Conservation (phyloP, 176 grass and related monocot species). For the Musa troglodytarum region DNA sequence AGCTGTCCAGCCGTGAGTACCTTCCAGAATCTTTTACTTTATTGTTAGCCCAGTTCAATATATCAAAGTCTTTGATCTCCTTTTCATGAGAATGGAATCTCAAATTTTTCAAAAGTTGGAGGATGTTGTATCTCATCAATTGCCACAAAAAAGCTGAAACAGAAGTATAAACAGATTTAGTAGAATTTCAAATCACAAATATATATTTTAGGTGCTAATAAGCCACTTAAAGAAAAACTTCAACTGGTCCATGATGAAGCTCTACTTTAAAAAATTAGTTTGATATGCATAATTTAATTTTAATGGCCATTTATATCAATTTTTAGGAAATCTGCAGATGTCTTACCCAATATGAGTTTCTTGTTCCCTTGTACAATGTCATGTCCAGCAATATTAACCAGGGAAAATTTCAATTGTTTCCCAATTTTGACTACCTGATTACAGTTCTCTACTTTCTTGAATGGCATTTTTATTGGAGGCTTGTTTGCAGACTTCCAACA, state of each 20-base stretch:
- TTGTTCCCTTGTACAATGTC: constrained; percentile 98
- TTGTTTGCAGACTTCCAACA: constrained; percentile 85
- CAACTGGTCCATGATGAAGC: neutral
- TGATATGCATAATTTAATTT: neutral
- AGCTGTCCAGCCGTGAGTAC: constrained; percentile 45
- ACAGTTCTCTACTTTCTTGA: constrained; percentile 96
- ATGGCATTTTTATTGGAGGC: constrained; percentile 87
- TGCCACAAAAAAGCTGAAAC: constrained; percentile 71
- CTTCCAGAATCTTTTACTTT: constrained; percentile 58
- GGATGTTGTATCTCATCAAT: constrained; percentile 70
- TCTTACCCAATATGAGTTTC: constrained; percentile 86
- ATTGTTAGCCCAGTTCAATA: constrained; percentile 65
- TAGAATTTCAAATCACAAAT: neutral
- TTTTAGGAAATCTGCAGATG: neutral
- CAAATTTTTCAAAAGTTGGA: constrained; percentile 61
- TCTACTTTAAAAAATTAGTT: neutral
- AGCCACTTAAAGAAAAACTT: neutral
- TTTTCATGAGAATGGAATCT: constrained; percentile 60
- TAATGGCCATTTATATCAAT: neutral
- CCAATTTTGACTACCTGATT: constrained; percentile 97
- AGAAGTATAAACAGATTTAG: neutral
- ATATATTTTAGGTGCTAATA: neutral
- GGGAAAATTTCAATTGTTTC: constrained; percentile 91
- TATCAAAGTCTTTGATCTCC: constrained; percentile 52
- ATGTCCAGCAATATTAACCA: constrained; percentile 93